Base-by-base conservation (phyloP, 306 rosid species). In the Luffa aegyptiaca region DNA sequence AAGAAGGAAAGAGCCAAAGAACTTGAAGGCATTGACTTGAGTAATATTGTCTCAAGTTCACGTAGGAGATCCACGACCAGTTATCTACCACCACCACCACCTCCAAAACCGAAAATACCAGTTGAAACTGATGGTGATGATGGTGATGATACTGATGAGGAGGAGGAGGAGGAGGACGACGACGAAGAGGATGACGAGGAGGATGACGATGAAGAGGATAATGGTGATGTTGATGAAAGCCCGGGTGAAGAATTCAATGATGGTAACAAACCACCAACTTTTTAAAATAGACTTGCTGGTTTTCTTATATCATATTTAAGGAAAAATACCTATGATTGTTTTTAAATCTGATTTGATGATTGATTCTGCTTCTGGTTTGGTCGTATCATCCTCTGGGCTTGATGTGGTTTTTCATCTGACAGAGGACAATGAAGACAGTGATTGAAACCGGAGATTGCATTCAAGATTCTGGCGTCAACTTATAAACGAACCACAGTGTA, bases 11-110 rank as follows among this genome's bases (percentile, higher is more conserved):
- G 95, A 83, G 98, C 95, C 56, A 95, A 87, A 88, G 97, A 92
- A 81, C 97, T 95, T 51, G 97, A 95, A 88, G 98, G 98, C 81
- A 95, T 95, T 84, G 98, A 95, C 84, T 31, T 78, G 80, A 91
- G 98, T 82, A 95, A 95, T 86, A 92, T 95, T 52, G 97, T 95
- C 33, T 86, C 86, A 51, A 95, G 93, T 83, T 84, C 98, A 53
- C 97, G 98, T 45, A 86, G 98, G 80, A 88, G 98, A 81, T 90
- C 97, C 75, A 83, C 92, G 21, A 45, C 81, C 57, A 88, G 93
- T 81, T 94, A 86, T 86, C 81, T 73, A 17, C 33, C 74, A 41
- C 26, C 61, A 56, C 61, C 55, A 14, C 76, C 91, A 80, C 97
- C 95, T 84, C 92, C 92, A 21, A 90, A 87, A 91, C 91, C 95